Conservation (phyloP, 768 basidiomycete genomes). For the Suillus discolor region DNA sequence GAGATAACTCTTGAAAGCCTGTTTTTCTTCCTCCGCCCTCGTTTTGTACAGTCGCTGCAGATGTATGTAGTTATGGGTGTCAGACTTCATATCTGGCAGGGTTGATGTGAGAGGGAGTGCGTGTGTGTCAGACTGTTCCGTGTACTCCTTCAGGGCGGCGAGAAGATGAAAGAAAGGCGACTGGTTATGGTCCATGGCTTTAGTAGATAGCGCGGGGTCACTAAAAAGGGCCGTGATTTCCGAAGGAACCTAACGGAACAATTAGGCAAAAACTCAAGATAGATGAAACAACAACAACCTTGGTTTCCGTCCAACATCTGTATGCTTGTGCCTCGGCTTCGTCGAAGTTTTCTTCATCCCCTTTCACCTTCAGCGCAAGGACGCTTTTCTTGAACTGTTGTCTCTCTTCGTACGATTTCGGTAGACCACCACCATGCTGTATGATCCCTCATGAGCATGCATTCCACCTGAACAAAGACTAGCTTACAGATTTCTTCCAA, state of each 20-base stretch:
- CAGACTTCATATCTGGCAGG: constrained; percentile 96
- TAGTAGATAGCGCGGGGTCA: constrained; percentile 52
- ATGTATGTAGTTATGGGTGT: constrained; percentile 78
- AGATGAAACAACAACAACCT: constrained; percentile 30
- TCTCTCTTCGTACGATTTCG: constrained; percentile 60
- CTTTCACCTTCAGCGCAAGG: constrained; percentile 63
- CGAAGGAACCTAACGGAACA: constrained; percentile 53
- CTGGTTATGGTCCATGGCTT: constrained; percentile 43
- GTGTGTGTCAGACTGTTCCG: constrained; percentile 51
- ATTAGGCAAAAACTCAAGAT: neutral
- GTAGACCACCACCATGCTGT: constrained; percentile 69
- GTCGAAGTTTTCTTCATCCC: constrained; percentile 97
- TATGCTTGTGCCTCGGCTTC: constrained; percentile 91
- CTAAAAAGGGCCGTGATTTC: constrained; percentile 68
- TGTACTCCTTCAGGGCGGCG: constrained; percentile 68
- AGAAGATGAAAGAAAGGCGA: constrained; percentile 82
- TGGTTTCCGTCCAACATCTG: constrained; percentile 68
- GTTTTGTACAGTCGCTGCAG: constrained; percentile 86
- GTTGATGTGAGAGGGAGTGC: constrained; percentile 83
- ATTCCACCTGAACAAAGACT: neutral
- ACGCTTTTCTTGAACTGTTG: constrained; percentile 76
- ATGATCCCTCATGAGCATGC: neutral
- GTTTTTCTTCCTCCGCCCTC: constrained; percentile 72
- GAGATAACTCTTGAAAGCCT: constrained; percentile 52
- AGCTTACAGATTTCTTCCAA: constrained; percentile 76